phyloP scores from a whole-genome alignment of 2,329 filamentous ascomycete genomes.

The Chlorencoelia australis region DNA sequence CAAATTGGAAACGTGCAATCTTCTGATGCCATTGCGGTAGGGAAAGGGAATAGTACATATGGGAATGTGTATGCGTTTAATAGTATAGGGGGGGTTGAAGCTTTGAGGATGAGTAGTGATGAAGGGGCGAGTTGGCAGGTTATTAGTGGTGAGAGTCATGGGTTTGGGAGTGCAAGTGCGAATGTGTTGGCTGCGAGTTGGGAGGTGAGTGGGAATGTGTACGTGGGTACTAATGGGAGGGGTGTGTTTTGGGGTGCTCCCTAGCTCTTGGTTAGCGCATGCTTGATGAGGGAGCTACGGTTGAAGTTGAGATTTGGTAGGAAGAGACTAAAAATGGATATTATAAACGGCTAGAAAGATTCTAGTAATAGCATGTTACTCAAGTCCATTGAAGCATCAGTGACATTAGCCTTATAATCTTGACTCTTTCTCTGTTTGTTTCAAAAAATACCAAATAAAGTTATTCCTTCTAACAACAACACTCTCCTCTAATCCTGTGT shows the following conservation, averaged over 20 bases:
- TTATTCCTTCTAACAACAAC: neutral
- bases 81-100: constrained; percentile 7
- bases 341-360: too few species aligned
- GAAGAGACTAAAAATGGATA: too few species aligned
- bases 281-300: too few species aligned
- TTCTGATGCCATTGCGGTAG: constrained; percentile 8
- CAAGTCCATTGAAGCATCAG: neutral
- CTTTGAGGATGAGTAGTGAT: constrained; percentile 13
- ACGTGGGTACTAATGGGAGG: constrained; percentile 28
- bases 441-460: neutral
- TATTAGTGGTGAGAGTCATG: constrained; percentile 13
- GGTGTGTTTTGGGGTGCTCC: constrained; percentile 25
- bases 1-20: too few species aligned
- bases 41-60: constrained; percentile 1
- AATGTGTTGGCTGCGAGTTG: constrained; percentile 11
- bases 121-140: constrained; percentile 10
- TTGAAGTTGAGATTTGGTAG: too few species aligned
- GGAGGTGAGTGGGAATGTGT: constrained; percentile 26
- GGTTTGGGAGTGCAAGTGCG: constrained; percentile 16
- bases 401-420: neutral
- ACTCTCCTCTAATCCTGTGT: too few species aligned
- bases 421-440: neutral
- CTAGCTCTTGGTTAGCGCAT: too few species aligned
- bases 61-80: constrained; percentile 15
- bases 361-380: neutral